A percentile compares a stretch with the other conserved stretches of the same genome.
phyloP scores from a whole-genome alignment of 2,329 filamentous ascomycete species.

The Botrytis porri region DNA sequence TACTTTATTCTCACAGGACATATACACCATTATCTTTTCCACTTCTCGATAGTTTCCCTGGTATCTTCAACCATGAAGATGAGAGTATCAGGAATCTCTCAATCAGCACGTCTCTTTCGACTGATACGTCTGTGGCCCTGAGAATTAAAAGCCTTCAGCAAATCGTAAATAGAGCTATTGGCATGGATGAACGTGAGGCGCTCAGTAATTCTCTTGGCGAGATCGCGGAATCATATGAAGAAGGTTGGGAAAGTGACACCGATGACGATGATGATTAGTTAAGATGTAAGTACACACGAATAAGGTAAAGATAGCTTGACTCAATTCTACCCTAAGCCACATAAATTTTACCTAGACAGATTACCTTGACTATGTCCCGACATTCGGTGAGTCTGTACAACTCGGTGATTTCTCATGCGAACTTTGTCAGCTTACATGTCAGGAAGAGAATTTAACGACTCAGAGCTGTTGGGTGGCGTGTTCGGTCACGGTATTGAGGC shows the following conservation, averaged over 20 bases:
- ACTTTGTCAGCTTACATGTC: conserved; percentile 5
- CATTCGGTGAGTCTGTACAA: neutral
- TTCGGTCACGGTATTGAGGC: neutral
- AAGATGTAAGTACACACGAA: neutral
- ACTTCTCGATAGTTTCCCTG: conserved; percentile 78
- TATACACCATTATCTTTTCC: conserved; percentile 62
- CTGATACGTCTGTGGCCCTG: conserved; percentile 69
- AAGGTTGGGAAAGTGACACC: conserved; percentile 79
- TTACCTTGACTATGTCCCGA: neutral
- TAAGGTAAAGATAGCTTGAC: conserved; percentile 3
- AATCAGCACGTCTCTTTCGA: conserved; percentile 62
- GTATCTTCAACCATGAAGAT: conserved; percentile 57
- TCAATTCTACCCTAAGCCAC: conserved; percentile 11
- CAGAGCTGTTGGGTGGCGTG: conserved; percentile 7
- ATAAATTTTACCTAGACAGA: neutral
- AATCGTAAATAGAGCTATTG: conserved; percentile 60
- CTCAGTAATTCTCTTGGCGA: conserved; percentile 79
- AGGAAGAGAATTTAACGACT: neutral
- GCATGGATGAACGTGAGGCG: conserved; percentile 76
- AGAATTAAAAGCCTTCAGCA: conserved; percentile 64
- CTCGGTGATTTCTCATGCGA: neutral
- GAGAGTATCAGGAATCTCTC: conserved; percentile 44
- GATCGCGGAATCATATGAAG: conserved; percentile 83
- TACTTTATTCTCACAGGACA: conserved; percentile 38
- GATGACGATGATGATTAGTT: conserved; percentile 59